These are phyloP conservation scores for Metarhizium anisopliae DNA, from an alignment of 2,329 filamentous ascomycete species.

Conservation along the genomic window DNA sequence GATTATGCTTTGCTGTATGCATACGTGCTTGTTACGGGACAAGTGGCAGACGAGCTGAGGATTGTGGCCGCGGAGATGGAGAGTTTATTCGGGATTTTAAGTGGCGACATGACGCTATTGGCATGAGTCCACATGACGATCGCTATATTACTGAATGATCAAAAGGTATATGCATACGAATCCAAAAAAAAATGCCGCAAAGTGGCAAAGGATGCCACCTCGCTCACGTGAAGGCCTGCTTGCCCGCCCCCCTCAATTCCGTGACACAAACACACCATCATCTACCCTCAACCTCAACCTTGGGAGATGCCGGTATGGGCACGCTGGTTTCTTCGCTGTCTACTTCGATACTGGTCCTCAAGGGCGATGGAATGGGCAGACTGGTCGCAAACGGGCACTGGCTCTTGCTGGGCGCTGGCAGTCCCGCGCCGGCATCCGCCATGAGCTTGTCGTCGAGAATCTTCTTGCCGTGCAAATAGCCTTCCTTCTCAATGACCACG, in stretches of 20 bases:
- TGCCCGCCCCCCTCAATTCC: neutral
- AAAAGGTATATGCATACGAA: neutral
- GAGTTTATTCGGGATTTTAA: conserved; percentile 46
- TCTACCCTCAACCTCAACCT: neutral
- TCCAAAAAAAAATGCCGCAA: neutral
- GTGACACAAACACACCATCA: neutral
- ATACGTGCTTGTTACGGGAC: conserved; percentile 61
- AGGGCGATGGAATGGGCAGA: neutral
- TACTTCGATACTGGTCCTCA: neutral
- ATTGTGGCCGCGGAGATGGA: conserved; percentile 48
- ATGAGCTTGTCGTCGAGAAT: conserved; percentile 33
- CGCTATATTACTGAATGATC: neutral
- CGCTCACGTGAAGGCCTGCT: neutral
- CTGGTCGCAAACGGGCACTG: neutral
- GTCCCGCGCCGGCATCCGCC: neutral
- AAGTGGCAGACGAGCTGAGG: conserved; percentile 52
- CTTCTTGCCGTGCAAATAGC: conserved; percentile 55
- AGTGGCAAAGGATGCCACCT: neutral
- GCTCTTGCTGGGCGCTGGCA: neutral
- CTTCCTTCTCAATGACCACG: conserved; percentile 49
- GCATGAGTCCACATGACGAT: neutral
- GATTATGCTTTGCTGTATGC: conserved; percentile 89
- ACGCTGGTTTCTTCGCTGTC: neutral
- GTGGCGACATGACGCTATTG: conserved; percentile 9
- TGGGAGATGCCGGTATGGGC: neutral